Evolutionary conservation across 139 green algal genomes (phyloP), one percentile per base, ranked within the genome.

Genomic region (Diplosphaera chodatii): DNA sequence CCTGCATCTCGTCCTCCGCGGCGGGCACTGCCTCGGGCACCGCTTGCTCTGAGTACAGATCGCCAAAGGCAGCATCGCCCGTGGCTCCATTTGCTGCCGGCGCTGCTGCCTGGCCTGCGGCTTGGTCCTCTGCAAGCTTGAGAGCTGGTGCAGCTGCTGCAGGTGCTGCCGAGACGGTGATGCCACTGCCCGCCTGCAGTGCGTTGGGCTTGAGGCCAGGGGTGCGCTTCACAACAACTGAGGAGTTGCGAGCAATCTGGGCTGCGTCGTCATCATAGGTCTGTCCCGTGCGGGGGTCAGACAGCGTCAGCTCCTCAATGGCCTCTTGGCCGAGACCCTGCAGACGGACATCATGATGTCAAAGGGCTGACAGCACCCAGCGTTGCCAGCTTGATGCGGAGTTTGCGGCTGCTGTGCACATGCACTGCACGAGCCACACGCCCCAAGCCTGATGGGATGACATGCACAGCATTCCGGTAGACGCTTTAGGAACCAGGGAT

Each of bases 211-310:
- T 31, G 5, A 33, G n/a, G 59, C 71, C 77, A 8, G 88, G 83
- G 2, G 85, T 75, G 32, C 89, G 86, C 63, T 86, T 84, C 4
- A 94, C 86, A 2, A 89, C 71, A 3, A 94, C 88, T 5, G 82
- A 74, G 0, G 75, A 83, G 62, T 85, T 87, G 25, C 86, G 85
- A 31, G 84, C 84, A 8, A 95, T 73, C 29, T 89, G 78, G 56
- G 87, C 77, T 0, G 68, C 48, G 37, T 94, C 89, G 27, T 91
- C 84, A 2, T 37, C 70, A 33, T 85, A 87, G n/a, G 90, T 84
- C 8, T 77, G 71, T 21, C 82, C 76, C 0, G 81, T 85, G 34
- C 71, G 66, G 2, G 85, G 71, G 63, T 94, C 84, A 28, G 77
- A 86, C 25, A 94, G 75, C 31, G 81, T 80, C 6, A 94, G 77